phyloP scores from a whole-genome alignment of 1,284 basidiomycete species.

The Ceratobasidium sp. region DNA sequence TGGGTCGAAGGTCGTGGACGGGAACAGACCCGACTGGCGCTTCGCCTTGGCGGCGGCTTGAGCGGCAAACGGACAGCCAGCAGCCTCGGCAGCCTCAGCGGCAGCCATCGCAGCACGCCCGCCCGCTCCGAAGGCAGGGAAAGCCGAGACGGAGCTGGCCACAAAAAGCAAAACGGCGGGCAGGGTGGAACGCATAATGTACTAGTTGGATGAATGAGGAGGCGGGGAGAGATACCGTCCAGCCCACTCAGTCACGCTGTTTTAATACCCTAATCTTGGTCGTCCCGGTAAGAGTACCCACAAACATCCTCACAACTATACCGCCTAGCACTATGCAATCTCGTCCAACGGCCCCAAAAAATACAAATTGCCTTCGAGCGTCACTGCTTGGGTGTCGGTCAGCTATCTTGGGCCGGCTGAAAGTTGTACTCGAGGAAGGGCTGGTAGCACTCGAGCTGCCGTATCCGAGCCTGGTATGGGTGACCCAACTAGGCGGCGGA shows the following conservation, averaged over 20 bases:
- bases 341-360: not conserved
- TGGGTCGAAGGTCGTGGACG: slow-evolving; percentile 17
- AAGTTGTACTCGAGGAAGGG: not conserved
- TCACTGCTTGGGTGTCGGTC: not conserved
- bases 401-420: not conserved
- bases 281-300: not conserved
- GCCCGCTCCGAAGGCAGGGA: slow-evolving; percentile 5
- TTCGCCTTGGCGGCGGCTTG: not conserved
- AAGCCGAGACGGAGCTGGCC: not conserved
- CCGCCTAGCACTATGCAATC: not conserved
- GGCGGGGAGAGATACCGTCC: not conserved
- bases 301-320: not conserved
- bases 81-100: too few species aligned
- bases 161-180: slow-evolving; percentile 1
- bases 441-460: not conserved
- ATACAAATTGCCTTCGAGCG: not conserved
- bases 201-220: not conserved
- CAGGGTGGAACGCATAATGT: not conserved
- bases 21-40: slow-evolving; percentile 7
- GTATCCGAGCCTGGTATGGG: not conserved
- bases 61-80: slow-evolving; percentile 29
- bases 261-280: too few species aligned
- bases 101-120: not conserved
- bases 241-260: too few species aligned
- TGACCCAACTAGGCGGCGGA: not conserved